Base-by-base conservation (phyloP, 768 basidiomycete genomes). In the Tephrocybe sp. region DNA sequence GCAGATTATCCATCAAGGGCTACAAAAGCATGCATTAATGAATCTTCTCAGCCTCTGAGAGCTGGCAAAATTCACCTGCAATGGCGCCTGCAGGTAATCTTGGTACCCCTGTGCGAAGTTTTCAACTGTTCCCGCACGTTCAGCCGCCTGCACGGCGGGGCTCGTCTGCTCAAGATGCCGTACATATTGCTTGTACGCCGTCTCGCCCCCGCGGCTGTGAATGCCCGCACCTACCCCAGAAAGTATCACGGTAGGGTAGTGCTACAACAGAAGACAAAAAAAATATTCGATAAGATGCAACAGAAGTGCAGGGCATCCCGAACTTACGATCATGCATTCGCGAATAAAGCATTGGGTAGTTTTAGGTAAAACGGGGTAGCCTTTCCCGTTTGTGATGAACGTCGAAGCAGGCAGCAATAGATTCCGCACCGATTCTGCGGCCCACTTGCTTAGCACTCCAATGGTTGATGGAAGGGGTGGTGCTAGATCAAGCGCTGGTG, bases 1-100 rank as follows among this genome's bases (percentile, higher is more conserved):
- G 92, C 49, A 99, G 70, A 69, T 99, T 95, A 62, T 99, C 96
- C 94, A 96, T 96, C 60, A 99, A 68, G 19, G 97, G 97, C 89
- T 95, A 59, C 49, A 54, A 48, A 44, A 43, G 16, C 14, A 52
- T 39, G 40, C 62, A 53, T 47, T 30, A 35, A 44, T 13, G n/a
- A n/a, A n/a, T n/a, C n/a, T n/a, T n/a, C n/a, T n/a, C n/a, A n/a
- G n/a, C n/a, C n/a, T n/a, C n/a, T n/a, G n/a, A n/a, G n/a, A n/a
- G n/a, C n/a, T 3, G 14, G 32, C 4, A 16, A 13, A 16, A 59
- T 74, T 49, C 53, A 87, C 90, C 78, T 97, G 95, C 46, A 98
- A 68, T 1, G 97, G 97, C 4, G 93, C 90, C 66, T 98, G 97
- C 16, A 99, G 72, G 68, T 85, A 97, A 66, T 98, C 97, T 63